Percentiles rank a stretch among this genome's conserved stretches.
These are phyloP conservation scores for Microdochium nivale DNA, from an alignment of 2,329 filamentous ascomycete species.

Conservation along the genomic window DNA sequence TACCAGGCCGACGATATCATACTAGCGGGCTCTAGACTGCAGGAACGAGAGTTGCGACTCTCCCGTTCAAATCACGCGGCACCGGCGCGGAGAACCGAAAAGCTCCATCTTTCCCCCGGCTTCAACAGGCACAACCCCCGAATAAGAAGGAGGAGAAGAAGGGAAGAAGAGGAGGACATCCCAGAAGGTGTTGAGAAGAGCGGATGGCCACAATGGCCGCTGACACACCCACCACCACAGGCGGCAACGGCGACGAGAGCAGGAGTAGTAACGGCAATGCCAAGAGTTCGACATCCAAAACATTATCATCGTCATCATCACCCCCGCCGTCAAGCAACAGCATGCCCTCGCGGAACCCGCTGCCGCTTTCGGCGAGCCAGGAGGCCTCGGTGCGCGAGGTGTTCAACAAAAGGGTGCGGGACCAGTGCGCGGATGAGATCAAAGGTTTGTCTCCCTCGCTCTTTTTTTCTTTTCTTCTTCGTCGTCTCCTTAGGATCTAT, in stretches of 20 bases:
- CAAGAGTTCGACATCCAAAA: background rate
- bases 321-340: slow-evolving; percentile 4
- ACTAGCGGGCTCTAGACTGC: too few species aligned
- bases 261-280: background rate
- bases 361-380: slow-evolving; percentile 53
- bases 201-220: background rate
- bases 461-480: background rate
- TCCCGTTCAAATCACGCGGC: too few species aligned
- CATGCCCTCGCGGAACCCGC: slow-evolving; percentile 63
- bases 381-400: slow-evolving; percentile 29
- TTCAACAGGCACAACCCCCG: too few species aligned
- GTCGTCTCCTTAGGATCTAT: background rate
- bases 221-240: slow-evolving; percentile 12
- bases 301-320: slow-evolving; percentile 8
- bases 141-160: too few species aligned
- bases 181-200: background rate
- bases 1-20: too few species aligned
- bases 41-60: too few species aligned
- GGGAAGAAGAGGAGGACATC: too few species aligned
- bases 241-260: slow-evolving; percentile 30
- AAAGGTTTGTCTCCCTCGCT: slow-evolving; percentile 44
- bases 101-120: too few species aligned
- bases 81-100: too few species aligned
- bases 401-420: slow-evolving; percentile 55
- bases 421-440: slow-evolving; percentile 68